Evolutionary conservation across 306 rosid species (phyloP), one percentile per base, ranked within the genome.

Genomic region (Cucumis hystrix): DNA sequence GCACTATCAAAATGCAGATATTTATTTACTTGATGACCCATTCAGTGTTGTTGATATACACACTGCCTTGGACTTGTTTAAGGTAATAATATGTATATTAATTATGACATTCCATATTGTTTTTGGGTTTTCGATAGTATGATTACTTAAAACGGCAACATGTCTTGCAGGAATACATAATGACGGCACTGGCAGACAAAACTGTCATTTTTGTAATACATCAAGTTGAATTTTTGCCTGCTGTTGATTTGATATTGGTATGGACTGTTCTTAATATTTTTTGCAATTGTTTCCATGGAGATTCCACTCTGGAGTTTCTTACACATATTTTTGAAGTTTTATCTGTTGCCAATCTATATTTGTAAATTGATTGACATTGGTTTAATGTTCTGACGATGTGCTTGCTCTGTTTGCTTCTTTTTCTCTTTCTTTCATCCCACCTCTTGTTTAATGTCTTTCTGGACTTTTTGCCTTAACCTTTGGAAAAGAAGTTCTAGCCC

Each of bases 11-110:
- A 92, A 91, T 76, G 96, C 98, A 43, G 98, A 93, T 75, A 83
- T 91, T 70, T 93, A 91, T 87, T 93, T 93, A 60, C 96, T 93
- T 59, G 99, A 96, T 56, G 99, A 96, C 81, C 99, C 99, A 77
- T 96, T 96, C 83, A 96, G 99, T 79, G 98, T 98, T 11, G 98
- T 96, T 85, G 99, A 96, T 77, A 97, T 97, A 41, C 99, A 92
- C 84, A 96, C 99, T 72, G 98, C 98, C 76, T 83, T 93, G 7
- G 90, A 87, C 28, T 83, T 93, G 83, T 93, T 91, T 78, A 87
- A 91, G 95, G 98, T 93, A 11, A 47, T 51, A 49, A 13, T 63
- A 78, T 85, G 70, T 9, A 74, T 78, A 18, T 66, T 49, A 6
- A 47, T 77, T 60, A 58, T 49, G 55, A 17, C 60, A 61, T 33